Percentiles rank a stretch among this genome's conserved stretches.
These are phyloP conservation scores for Epichloe gansuensis DNA, from an alignment of 2,329 filamentous ascomycete species.

Conservation along the genomic window DNA sequence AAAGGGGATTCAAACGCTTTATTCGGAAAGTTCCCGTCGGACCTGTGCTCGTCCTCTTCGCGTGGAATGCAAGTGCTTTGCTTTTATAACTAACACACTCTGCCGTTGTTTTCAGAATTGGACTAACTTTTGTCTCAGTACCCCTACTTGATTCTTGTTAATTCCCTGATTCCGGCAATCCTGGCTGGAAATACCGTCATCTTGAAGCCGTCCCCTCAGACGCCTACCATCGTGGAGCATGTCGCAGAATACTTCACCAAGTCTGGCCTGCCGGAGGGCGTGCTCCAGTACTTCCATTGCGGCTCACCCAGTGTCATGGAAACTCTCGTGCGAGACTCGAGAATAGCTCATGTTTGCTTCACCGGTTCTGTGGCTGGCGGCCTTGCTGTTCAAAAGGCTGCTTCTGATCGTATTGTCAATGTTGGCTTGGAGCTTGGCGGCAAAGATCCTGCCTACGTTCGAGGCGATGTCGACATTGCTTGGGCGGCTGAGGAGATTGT, in stretches of 20 bases:
- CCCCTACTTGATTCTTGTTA: conserved; percentile 85
- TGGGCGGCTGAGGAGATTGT: conserved; percentile 94
- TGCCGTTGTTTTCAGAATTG: background rate
- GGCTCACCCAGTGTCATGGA: conserved; percentile 68
- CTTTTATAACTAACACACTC: background rate
- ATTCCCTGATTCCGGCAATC: conserved; percentile 84
- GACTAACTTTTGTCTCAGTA: conserved; percentile 44
- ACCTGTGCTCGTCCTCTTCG: conserved; percentile 78
- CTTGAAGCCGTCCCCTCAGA: conserved; percentile 89
- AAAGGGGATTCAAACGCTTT: conserved; percentile 85
- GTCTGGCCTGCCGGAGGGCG: conserved; percentile 69
- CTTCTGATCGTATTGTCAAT: conserved; percentile 68
- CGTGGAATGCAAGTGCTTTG: conserved; percentile 70
- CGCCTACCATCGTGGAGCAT: conserved; percentile 81
- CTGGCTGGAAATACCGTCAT: conserved; percentile 85
- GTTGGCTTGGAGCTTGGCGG: conserved; percentile 87
- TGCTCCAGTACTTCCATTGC: conserved; percentile 86
- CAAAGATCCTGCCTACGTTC: conserved; percentile 86
- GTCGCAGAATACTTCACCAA: conserved; percentile 62
- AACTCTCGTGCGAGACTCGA: conserved; percentile 61
- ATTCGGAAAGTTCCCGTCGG: conserved; percentile 82
- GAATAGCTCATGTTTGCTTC: conserved; percentile 76
- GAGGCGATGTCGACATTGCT: conserved; percentile 70
- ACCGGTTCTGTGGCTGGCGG: conserved; percentile 87
- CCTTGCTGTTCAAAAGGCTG: conserved; percentile 72